Percentiles rank a stretch among this genome's conserved stretches.
phyloP scores from a whole-genome alignment of 495 filamentous ascomycete genomes.

The Hypomontagnella monticulosa region DNA sequence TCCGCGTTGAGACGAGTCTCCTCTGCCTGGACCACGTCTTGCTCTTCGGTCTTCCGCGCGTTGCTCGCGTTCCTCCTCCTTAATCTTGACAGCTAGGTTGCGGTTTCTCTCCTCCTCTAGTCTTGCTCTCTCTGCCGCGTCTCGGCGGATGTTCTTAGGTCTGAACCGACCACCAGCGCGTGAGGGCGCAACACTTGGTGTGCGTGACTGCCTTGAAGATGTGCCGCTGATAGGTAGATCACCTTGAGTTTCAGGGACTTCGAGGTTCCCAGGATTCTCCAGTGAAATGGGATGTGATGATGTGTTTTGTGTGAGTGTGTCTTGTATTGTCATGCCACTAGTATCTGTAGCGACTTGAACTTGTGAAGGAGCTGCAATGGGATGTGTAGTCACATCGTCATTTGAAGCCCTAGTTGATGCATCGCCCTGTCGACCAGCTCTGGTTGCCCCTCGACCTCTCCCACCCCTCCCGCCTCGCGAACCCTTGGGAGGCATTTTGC shows the following conservation, averaged over 20 bases:
- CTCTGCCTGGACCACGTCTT: slow-evolving; percentile 51
- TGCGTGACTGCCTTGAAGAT: slow-evolving; percentile 24
- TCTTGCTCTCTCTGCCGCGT: slow-evolving; percentile 52
- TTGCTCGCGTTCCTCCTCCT: slow-evolving; percentile 43
- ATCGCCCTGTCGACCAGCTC: slow-evolving; percentile 23
- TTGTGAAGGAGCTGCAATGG: slow-evolving; percentile 17
- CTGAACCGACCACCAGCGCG: slow-evolving; percentile 46
- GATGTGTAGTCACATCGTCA: slow-evolving; percentile 19
- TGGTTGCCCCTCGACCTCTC: slow-evolving; percentile 29
- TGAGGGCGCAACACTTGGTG: slow-evolving; percentile 30
- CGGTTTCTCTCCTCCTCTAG: slow-evolving; percentile 50
- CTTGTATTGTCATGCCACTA: slow-evolving; percentile 12
- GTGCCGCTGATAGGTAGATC: slow-evolving; percentile 10
- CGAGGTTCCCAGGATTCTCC: slow-evolving; percentile 2
- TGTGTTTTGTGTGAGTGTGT: neutral
- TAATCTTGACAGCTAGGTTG: slow-evolving; percentile 41
- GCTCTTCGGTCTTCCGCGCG: slow-evolving; percentile 50
- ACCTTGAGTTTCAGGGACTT: slow-evolving; percentile 16
- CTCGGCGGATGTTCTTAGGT: slow-evolving; percentile 55
- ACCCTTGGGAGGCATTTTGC: slow-evolving; percentile 37
- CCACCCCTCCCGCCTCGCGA: slow-evolving; percentile 27
- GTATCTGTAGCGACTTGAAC: slow-evolving; percentile 12
- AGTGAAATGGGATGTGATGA: neutral
- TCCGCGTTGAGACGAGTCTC: slow-evolving; percentile 44
- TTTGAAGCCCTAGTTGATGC: slow-evolving; percentile 18